Evolutionary conservation across 371 early-diverging fungal species (phyloP).

Genomic region (Nematocida sp.): DNA sequence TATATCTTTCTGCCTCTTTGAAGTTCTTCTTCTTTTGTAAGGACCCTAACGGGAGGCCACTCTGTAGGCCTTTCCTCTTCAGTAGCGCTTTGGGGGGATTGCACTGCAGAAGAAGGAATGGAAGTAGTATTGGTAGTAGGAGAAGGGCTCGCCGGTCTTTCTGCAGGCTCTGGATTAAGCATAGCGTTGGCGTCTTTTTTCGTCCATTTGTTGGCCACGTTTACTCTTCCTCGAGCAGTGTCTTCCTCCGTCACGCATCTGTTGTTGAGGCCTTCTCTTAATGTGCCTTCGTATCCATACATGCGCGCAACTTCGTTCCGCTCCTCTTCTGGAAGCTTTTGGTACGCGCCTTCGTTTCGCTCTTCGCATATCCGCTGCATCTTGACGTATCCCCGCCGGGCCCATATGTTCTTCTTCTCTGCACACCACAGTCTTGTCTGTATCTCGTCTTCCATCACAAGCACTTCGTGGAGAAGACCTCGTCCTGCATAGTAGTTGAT

Average conservation of each 20-base stretch:
- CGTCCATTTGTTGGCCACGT: too few relatives aligned
- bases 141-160: too few relatives aligned
- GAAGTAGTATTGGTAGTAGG: background rate
- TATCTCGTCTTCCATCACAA: background rate
- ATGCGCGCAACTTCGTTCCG: background rate
- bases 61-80: too few relatives aligned
- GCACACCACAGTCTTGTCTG: background rate
- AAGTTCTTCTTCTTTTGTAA: too few relatives aligned
- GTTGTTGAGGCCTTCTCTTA: background rate
- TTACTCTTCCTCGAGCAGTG: too few relatives aligned
- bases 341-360: background rate
- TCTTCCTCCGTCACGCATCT: too few relatives aligned
- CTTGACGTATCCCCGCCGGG: background rate
- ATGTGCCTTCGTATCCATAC: background rate
- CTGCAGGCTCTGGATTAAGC: too few relatives aligned
- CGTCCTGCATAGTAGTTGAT: background rate
- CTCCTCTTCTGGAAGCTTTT: background rate
- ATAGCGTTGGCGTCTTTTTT: too few relatives aligned
- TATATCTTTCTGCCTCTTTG: too few relatives aligned
- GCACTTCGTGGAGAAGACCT: background rate
- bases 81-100: too few relatives aligned
- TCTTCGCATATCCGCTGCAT: background rate
- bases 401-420: background rate
- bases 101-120: background rate
- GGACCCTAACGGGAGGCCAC: too few relatives aligned